Conservation (phyloP, 371 early-diverging fungal species). For the Mortierella sp. region DNA sequence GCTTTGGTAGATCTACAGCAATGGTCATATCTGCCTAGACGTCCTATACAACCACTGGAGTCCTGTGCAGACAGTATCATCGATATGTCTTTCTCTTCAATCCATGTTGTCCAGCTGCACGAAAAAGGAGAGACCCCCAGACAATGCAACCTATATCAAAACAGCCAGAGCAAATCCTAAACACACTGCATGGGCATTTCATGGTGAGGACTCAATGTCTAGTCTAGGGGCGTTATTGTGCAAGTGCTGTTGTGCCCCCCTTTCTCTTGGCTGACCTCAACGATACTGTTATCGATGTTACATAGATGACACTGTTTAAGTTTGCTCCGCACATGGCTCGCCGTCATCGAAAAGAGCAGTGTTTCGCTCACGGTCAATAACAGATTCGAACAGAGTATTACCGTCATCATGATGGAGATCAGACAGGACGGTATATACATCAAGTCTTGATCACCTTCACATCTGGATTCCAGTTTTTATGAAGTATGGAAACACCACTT, state of each 20-base stretch:
- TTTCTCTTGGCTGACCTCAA: no score
- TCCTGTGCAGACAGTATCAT: conserved; percentile 93
- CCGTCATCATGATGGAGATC: no score
- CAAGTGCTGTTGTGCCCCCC: no score
- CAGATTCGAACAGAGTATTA: no score
- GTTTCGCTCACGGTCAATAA: no score
- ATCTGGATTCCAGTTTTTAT: no score
- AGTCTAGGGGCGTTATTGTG: neutral
- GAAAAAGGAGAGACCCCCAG: conserved; percentile 84
- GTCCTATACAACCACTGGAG: conserved; percentile 97
- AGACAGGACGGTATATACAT: no score
- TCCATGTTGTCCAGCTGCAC: conserved; percentile 92
- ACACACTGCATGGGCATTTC: conserved; percentile 87
- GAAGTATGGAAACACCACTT: no score
- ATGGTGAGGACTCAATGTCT: conserved; percentile 51
- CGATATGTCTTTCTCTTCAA: conserved; percentile 93
- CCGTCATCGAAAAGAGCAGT: no score
- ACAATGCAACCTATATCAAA: conserved; percentile 77
- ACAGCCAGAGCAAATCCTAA: conserved; percentile 81
- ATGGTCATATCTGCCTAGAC: conserved; percentile 96
- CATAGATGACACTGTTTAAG: conserved; percentile 27
- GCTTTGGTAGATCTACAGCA: conserved; percentile 78
- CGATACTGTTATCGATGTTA: no score
- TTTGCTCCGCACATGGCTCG: no score
- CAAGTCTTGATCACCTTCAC: no score